Base-by-base conservation (phyloP, 257 asterid genomes). In the Jacaranda mimosifolia region DNA sequence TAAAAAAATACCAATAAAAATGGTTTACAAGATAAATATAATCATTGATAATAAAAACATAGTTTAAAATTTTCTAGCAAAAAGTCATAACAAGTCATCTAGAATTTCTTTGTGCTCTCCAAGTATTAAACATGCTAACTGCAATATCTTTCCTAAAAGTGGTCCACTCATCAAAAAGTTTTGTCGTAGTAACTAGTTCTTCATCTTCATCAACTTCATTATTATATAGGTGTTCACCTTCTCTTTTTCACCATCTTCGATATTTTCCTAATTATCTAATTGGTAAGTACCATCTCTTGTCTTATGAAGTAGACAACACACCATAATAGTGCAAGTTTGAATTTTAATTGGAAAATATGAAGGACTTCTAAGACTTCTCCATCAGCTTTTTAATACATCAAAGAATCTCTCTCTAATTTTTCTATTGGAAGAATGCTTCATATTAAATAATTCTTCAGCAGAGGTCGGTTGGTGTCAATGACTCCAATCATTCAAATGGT, bases 401-500 rank as follows among this genome's bases (percentile, higher is more conserved):
- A 62, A 35, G 7, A 62, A 32, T 7, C 10, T 12, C 8, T 32
- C 68, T 11, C 11, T 62, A 11, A 35, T 6, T 6, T 62, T 62
- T 36, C 68, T 36, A 35, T 46, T 10, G 5, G 19, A 62, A 0
- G 45, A 12, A 13, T 62, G 68, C 46, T 35, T 36, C 45, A 36
- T 62, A 62, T 36, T 62, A 62, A 62, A 62, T 11, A 62, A 62
- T 36, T 62, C 68, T 62, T 62, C 46, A 14, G 19, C 21, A 10
- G 46, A 2, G 46, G 46, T 36, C 35, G 68, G 46, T 73, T 42
- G 45, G 17, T 58, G 11, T 32, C 56, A 0, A 18, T 12, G 43
- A 18, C 49, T 73, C 45, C 62, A 59, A n/a, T 73, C 78, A 73
- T 72, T 72, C 12, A 72, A 39, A 10, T 55, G 42, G 26, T 71